A percentile compares a stretch with the other conserved stretches of the same genome.
phyloP scores from a whole-genome alignment of 148 eudicot genomes.

The Vaccinium corymbosum region DNA sequence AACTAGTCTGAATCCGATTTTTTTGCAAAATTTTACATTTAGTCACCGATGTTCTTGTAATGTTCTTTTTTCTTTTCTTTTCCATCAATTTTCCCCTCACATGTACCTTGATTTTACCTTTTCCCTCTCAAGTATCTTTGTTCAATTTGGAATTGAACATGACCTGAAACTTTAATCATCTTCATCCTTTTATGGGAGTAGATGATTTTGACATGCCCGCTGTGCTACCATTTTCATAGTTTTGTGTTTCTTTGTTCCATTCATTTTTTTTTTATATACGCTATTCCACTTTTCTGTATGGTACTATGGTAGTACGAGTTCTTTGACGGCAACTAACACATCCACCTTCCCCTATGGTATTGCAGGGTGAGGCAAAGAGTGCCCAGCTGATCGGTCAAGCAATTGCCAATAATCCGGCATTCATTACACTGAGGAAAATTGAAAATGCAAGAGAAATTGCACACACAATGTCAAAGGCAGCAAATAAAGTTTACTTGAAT shows the following conservation, averaged over 20 bases:
- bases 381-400: slow-evolving; percentile 95
- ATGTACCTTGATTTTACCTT: neutral
- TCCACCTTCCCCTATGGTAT: neutral
- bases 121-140: neutral
- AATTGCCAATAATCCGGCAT: slow-evolving; percentile 85
- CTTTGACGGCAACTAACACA: neutral
- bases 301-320: neutral
- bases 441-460: slow-evolving; percentile 91
- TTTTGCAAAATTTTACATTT: neutral
- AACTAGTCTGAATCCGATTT: neutral
- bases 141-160: too few species aligned
- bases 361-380: slow-evolving; percentile 96
- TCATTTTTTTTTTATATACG: neutral
- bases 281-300: neutral
- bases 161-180: neutral
- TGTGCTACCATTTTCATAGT: neutral
- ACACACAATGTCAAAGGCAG: slow-evolving; percentile 47
- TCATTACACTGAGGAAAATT: slow-evolving; percentile 75
- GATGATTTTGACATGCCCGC: neutral
- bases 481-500: slow-evolving; percentile 68
- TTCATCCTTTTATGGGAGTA: neutral
- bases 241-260: neutral
- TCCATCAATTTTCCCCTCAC: neutral
- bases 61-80: neutral
- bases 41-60: neutral